These are phyloP conservation scores for Brassica balearica DNA, from an alignment of 441 rosid genomes.

Conservation along the genomic window DNA sequence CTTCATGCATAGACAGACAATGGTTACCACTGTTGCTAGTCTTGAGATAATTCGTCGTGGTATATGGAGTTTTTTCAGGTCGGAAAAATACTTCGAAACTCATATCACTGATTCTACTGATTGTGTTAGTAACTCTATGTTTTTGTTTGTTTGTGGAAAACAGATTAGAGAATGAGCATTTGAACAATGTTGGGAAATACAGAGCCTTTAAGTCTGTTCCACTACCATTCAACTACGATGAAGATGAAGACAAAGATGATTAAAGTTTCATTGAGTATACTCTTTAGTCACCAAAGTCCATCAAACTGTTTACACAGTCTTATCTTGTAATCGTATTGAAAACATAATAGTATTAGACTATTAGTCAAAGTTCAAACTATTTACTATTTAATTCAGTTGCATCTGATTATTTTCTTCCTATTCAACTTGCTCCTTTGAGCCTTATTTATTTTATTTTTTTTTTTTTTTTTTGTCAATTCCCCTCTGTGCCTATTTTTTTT, in stretches of 20 bases:
- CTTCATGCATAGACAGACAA: too few relatives aligned
- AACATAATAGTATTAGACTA: too few relatives aligned
- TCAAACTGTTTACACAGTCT: not conserved
- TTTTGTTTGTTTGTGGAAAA: constrained; percentile 22
- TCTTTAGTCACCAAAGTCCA: not conserved
- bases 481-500: too few relatives aligned
- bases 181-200: constrained; percentile 49
- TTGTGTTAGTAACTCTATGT: constrained; percentile 6
- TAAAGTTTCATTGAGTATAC: constrained; percentile 25
- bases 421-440: too few relatives aligned
- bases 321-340: too few relatives aligned
- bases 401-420: too few relatives aligned
- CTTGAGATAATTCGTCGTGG: constrained; percentile 68
- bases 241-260: constrained; percentile 53
- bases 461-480: too few relatives aligned
- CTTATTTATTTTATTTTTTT: too few relatives aligned
- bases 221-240: constrained; percentile 47
- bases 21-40: constrained; percentile 49
- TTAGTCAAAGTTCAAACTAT: too few relatives aligned
- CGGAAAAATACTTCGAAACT: not conserved
- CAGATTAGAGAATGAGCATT: constrained; percentile 52
- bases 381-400: too few relatives aligned
- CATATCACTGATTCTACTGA: not conserved
- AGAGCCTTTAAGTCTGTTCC: constrained; percentile 63
- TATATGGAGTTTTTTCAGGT: constrained; percentile 71